Percentiles rank a stretch among this genome's conserved stretches.
phyloP scores from a whole-genome alignment of 345 rosid species.

The Populus tremula region DNA sequence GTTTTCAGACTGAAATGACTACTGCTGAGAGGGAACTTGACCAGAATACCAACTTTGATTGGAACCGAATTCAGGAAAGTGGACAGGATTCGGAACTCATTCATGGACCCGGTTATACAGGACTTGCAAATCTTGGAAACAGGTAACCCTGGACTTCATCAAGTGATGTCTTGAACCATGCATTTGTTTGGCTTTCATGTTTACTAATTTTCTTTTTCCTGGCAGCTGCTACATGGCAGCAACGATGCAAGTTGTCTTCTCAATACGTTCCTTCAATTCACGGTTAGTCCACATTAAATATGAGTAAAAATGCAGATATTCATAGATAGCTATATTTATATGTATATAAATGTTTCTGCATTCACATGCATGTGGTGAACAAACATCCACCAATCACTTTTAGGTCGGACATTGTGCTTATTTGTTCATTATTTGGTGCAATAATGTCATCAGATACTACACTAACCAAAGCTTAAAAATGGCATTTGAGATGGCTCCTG shows the following conservation, averaged over 20 bases:
- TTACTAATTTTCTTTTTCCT: conserved; percentile 24
- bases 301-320: background rate
- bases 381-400: background rate
- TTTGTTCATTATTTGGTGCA: conserved; percentile 18
- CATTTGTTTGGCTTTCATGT: conserved; percentile 10
- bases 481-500: conserved; percentile 86
- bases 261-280: conserved; percentile 62
- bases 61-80: conserved; percentile 99
- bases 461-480: conserved; percentile 59
- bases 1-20: conserved; percentile 92
- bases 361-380: background rate
- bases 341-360: background rate
- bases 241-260: conserved; percentile 91
- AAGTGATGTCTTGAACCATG: conserved; percentile 7
- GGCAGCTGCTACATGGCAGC: conserved; percentile 99
- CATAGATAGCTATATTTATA: background rate
- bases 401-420: background rate
- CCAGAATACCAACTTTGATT: conserved; percentile 93
- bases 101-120: conserved; percentile 93
- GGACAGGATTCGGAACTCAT: conserved; percentile 81
- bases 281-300: conserved; percentile 42
- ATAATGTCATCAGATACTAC: conserved; percentile 54
- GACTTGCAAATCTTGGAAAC: conserved; percentile 95
- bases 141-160: conserved; percentile 47
- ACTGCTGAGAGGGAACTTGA: conserved; percentile 99